These are phyloP conservation scores for Scleromitrula shiraiana DNA, from an alignment of 2,329 filamentous ascomycete genomes.

Conservation along the genomic window DNA sequence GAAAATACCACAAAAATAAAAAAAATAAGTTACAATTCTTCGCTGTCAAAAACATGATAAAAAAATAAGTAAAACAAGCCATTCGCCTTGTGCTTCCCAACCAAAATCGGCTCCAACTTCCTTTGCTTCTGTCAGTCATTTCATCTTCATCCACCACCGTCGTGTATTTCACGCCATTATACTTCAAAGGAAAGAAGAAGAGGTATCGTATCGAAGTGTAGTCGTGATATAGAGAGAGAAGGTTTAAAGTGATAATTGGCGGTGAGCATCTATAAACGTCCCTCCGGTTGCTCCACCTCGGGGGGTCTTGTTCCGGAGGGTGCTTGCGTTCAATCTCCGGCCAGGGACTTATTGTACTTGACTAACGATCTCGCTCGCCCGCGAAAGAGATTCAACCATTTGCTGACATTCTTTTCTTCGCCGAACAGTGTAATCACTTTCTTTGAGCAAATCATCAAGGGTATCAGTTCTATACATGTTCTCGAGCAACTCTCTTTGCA, in stretches of 20 bases:
- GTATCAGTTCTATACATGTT: constrained; percentile 93
- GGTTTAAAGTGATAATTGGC: constrained; percentile 15
- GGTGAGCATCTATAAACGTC: constrained; percentile 14
- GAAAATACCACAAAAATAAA: constrained; percentile 12
- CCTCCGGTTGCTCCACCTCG: constrained; percentile 12
- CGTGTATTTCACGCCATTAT: constrained; percentile 22
- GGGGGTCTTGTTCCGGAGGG: constrained; percentile 10
- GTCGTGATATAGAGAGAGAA: constrained; percentile 13
- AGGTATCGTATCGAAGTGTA: constrained; percentile 23
- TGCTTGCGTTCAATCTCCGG: constrained; percentile 13
- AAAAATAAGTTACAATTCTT: constrained; percentile 9
- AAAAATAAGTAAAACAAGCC: constrained; percentile 10
- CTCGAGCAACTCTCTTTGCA: constrained; percentile 94
- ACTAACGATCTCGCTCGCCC: constrained; percentile 94
- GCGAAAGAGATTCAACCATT: constrained; percentile 90
- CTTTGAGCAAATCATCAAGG: constrained; percentile 90
- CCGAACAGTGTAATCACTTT: constrained; percentile 93
- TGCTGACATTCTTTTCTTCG: constrained; percentile 97
- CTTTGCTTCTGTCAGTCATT: constrained; percentile 3
- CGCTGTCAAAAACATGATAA: constrained; percentile 5
- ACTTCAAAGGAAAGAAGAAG: constrained; percentile 20
- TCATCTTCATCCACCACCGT: constrained; percentile 12
- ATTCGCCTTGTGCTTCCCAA: constrained; percentile 18
- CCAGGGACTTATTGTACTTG: constrained; percentile 41
- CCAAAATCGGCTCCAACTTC: background rate